Evolutionary conservation across 2,329 filamentous ascomycete species (phyloP).

Genomic region (Diaporthe nobilis): DNA sequence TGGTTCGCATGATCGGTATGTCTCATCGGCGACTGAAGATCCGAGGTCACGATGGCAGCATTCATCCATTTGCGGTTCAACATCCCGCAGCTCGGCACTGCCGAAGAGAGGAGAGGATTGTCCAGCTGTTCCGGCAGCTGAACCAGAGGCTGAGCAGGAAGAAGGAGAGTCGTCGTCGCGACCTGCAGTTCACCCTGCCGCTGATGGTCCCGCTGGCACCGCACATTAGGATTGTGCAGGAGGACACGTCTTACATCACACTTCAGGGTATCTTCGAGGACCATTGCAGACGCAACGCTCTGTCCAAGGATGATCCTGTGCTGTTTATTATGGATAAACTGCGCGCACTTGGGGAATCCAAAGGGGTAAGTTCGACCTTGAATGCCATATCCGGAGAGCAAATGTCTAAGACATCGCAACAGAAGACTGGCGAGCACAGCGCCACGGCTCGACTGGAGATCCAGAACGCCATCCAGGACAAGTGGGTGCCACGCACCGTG

Average conservation of each 20-base stretch:
- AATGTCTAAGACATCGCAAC: constrained; percentile 46
- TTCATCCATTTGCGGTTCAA: constrained; percentile 97
- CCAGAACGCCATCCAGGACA: constrained; percentile 94
- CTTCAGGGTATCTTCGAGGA: constrained; percentile 97
- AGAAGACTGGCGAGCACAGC: constrained; percentile 78
- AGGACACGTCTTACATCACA: constrained; percentile 94
- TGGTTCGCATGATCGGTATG: constrained; percentile 90
- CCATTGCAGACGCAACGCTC: constrained; percentile 87
- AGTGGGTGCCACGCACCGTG: constrained; percentile 87
- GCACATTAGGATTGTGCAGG: constrained; percentile 94
- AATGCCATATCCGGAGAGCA: not conserved
- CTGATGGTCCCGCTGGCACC: constrained; percentile 96
- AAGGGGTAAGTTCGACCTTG: constrained; percentile 60
- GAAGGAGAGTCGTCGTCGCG: constrained; percentile 94
- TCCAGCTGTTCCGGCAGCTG: constrained; percentile 97
- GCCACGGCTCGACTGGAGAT: constrained; percentile 87
- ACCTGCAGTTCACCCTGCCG: constrained; percentile 95
- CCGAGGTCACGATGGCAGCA: constrained; percentile 94
- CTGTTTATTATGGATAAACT: constrained; percentile 97
- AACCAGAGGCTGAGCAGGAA: constrained; percentile 92
- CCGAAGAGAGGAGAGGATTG: constrained; percentile 91
- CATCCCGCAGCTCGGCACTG: constrained; percentile 95
- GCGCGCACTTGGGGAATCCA: constrained; percentile 78
- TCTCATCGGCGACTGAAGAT: constrained; percentile 96
- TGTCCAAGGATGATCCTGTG: constrained; percentile 95